These are phyloP conservation scores for Guadua angustifolia DNA, from an alignment of 176 grass and related monocot genomes.

Conservation along the genomic window DNA sequence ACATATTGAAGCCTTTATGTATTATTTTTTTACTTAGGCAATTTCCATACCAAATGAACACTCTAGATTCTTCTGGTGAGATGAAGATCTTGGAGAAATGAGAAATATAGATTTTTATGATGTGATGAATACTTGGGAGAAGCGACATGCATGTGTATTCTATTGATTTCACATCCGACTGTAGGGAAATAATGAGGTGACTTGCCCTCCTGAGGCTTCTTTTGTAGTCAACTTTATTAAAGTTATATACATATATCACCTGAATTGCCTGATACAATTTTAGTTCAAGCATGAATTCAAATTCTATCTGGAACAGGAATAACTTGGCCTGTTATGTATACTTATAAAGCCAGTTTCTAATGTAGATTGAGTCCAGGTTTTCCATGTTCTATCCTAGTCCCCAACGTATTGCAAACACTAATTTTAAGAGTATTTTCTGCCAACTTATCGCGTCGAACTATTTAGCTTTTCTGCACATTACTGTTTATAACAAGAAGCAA, in stretches of 20 bases:
- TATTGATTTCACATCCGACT: neutral
- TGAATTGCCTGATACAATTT: neutral
- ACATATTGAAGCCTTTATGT: neutral
- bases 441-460: neutral
- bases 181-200: neutral
- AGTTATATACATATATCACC: neutral
- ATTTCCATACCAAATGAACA: neutral
- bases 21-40: neutral
- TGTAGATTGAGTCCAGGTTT: slow-evolving; percentile 22
- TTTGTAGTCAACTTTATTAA: neutral
- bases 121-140: slow-evolving; percentile 6
- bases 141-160: neutral
- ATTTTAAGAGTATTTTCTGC: neutral
- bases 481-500: slow-evolving; percentile 1
- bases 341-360: neutral
- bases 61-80: neutral
- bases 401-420: slow-evolving; percentile 14
- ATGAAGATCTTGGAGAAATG: neutral
- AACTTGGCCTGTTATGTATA: slow-evolving; percentile 15
- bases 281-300: slow-evolving; percentile 26
- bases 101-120: neutral
- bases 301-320: slow-evolving; percentile 28
- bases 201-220: neutral
- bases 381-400: slow-evolving; percentile 13
- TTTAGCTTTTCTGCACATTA: slow-evolving; percentile 14